Evolutionary conservation across 345 rosid genomes (phyloP), one percentile per base, ranked within the genome.

Genomic region (Populus alba): DNA sequence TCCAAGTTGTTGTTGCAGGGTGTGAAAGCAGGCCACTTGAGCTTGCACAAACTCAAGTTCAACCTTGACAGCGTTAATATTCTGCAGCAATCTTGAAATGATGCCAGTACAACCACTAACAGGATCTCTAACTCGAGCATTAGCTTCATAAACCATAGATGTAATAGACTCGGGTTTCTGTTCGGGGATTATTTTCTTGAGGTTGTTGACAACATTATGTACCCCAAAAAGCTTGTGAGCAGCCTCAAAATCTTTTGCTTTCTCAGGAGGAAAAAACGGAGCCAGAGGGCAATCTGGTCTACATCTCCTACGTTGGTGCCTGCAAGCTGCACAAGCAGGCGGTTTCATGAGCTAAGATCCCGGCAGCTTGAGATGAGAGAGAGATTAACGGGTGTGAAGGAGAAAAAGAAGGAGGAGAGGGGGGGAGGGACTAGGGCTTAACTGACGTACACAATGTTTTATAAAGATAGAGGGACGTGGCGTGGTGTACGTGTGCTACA

Each of bases 301-400:
- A 45, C 93, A 90, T 77, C 79, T 86, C 67, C 80, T 83, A 1
- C 91, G 80, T 18, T 77, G 89, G 78, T 74, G 78, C 77, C 81
- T 87, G 61, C 91, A 90, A 3, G 88, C 86, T 41, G 93, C 90
- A 39, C 91, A 90, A 3, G 89, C 87, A 47, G 35, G 49, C 35
- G 17, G 11, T 55, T 57, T 69, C 27, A 69, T 57, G 15, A 9
- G 63, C 63, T 57, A n/a, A 12, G 23, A 57, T 57, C 63, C 12
- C 63, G 63, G 63, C n/a, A 3, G 15, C 63, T 57, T 57, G 63
- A 57, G n/a, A 10, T 3, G 27, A 22, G 63, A n/a, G 61, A 18
- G 63, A 23, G 27, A 57, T 57, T 1, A n/a, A 11, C 63, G 27
- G 29, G 63, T 9, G 63, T 9, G 63, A 9, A 57, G 63, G 63